Evolutionary conservation across 2,329 filamentous ascomycete genomes (phyloP).

Genomic region (Cylindrodendrum hubeiense): DNA sequence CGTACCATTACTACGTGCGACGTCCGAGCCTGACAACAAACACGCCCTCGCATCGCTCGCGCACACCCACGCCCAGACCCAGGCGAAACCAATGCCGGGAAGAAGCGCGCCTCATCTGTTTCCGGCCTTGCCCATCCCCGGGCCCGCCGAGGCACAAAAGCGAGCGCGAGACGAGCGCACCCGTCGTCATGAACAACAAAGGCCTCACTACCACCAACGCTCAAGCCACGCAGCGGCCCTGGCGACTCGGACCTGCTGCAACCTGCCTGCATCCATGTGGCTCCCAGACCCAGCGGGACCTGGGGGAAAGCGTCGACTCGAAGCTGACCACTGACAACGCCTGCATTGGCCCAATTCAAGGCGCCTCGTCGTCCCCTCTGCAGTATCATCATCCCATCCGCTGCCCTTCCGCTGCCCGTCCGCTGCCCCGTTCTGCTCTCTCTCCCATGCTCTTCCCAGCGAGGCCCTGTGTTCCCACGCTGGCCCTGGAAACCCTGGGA

Average conservation of each 20-base stretch:
- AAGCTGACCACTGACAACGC: slow-evolving; percentile 37
- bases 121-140: slow-evolving; percentile 29
- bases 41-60: slow-evolving; percentile 22
- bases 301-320: slow-evolving; percentile 28
- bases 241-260: slow-evolving; percentile 26
- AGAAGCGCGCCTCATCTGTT: slow-evolving; percentile 41
- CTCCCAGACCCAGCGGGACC: slow-evolving; percentile 15
- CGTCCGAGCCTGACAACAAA: slow-evolving; percentile 3
- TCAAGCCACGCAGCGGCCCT: slow-evolving; percentile 21
- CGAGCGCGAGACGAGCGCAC: slow-evolving; percentile 7
- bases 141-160: slow-evolving; percentile 20
- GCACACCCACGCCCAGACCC: slow-evolving; percentile 24
- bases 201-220: slow-evolving; percentile 27
- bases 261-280: slow-evolving; percentile 27
- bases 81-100: slow-evolving; percentile 42
- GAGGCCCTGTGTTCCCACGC: slow-evolving; percentile 6
- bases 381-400: slow-evolving; percentile 18
- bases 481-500: slow-evolving; percentile 30
- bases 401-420: no score
- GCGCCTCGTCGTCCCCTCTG: slow-evolving; percentile 22
- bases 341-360: slow-evolving; percentile 32
- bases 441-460: background rate
- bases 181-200: slow-evolving; percentile 37
- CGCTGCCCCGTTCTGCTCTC: background rate
- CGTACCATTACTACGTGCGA: background rate